These are phyloP conservation scores for Thermothelomyces thermophilus DNA, from an alignment of 2,329 filamentous ascomycete species.

Conservation along the genomic window DNA sequence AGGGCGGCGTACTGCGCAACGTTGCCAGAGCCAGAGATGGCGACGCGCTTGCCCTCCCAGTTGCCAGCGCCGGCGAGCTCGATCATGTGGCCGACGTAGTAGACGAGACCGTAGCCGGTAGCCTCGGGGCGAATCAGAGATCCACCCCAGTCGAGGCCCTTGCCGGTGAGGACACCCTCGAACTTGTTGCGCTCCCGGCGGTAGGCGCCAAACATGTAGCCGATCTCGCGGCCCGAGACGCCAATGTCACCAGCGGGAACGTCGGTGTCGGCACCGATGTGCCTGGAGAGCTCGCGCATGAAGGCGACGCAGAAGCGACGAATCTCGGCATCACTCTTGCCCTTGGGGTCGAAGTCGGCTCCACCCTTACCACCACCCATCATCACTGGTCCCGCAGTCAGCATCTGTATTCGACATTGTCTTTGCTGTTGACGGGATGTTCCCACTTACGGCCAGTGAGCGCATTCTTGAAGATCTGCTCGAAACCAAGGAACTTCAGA, in stretches of 20 bases:
- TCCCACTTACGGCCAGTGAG: conserved; percentile 73
- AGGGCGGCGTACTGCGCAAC: conserved; percentile 96
- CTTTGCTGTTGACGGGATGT: not conserved
- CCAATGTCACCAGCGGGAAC: conserved; percentile 97
- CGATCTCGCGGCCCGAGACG: conserved; percentile 85
- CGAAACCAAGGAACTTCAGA: conserved; percentile 96
- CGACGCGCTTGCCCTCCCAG: conserved; percentile 86
- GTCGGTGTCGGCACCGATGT: conserved; percentile 94
- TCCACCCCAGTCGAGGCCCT: conserved; percentile 89
- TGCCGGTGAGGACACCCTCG: conserved; percentile 94
- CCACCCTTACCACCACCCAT: conserved; percentile 98
- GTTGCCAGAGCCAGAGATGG: conserved; percentile 95
- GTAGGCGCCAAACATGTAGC: conserved; percentile 92
- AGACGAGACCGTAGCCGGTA: conserved; percentile 92
- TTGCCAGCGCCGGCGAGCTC: conserved; percentile 78
- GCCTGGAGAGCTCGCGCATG: conserved; percentile 91
- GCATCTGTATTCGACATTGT: conserved; percentile 16
- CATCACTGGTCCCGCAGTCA: conserved; percentile 45
- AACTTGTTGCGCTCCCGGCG: conserved; percentile 81
- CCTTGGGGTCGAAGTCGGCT: conserved; percentile 98
- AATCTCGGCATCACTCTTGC: conserved; percentile 96
- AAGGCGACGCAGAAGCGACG: conserved; percentile 93
- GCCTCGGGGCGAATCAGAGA: conserved; percentile 89
- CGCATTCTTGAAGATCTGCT: conserved; percentile 99
- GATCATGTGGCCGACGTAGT: conserved; percentile 96